phyloP scores from a whole-genome alignment of 1,284 basidiomycete genomes.

The Hortiboletus rubellus region DNA sequence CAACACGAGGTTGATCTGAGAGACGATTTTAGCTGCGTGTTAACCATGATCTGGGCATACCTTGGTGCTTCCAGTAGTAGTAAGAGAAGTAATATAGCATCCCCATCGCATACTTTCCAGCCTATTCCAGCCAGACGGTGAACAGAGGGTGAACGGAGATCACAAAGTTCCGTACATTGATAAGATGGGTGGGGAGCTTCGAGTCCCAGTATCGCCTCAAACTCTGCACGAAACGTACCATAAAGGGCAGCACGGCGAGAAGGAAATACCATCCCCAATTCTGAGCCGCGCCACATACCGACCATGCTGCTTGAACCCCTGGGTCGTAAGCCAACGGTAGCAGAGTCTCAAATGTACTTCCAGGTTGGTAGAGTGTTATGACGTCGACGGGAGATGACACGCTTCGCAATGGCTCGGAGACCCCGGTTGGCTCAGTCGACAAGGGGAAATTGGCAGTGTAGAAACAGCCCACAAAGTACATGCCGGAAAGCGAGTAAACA shows the following conservation, averaged over 20 bases:
- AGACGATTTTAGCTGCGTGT: background rate
- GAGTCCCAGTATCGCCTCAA: conserved; percentile 85
- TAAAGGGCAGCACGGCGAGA: conserved; percentile 59
- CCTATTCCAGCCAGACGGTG: conserved; percentile 44
- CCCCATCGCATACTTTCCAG: conserved; percentile 74
- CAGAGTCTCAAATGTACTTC: background rate
- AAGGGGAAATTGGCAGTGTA: conserved; percentile 40
- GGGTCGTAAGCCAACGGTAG: conserved; percentile 17
- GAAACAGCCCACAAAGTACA: conserved; percentile 74
- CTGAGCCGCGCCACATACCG: conserved; percentile 12
- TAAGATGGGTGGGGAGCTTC: conserved; percentile 71
- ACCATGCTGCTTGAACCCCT: conserved; percentile 21
- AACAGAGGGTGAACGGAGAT: background rate
- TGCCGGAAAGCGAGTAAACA: conserved; percentile 67
- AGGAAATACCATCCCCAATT: conserved; percentile 62
- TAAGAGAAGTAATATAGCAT: conserved; percentile 69
- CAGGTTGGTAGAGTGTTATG: background rate
- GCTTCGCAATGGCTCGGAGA: background rate
- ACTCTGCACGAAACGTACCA: conserved; percentile 83
- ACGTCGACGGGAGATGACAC: background rate
- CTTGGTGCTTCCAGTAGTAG: conserved; percentile 69
- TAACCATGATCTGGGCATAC: conserved; percentile 38
- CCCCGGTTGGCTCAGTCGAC: background rate
- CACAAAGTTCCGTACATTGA: conserved; percentile 63
- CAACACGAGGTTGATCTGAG: conserved; percentile 35